A percentile compares a stretch with the other conserved stretches of the same genome.
Evolutionary conservation across 164 flowering plant genomes (phyloP).

Genomic region (Berberis vulgaris): DNA sequence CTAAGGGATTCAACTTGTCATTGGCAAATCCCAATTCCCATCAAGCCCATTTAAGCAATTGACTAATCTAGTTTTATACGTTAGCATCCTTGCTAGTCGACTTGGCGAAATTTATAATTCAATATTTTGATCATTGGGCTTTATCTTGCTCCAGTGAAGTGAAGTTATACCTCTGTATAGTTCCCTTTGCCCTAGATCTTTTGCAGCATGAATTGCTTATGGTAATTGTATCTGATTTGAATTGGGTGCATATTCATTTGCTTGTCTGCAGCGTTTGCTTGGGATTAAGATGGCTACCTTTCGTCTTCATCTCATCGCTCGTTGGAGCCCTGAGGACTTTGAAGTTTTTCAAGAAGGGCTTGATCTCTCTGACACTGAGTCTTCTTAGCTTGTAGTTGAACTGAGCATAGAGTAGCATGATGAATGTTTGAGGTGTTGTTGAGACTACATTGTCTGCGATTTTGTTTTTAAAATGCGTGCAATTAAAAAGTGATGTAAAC

Average conservation of each 20-base stretch:
- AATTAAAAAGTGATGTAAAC: background rate
- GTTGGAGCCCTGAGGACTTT: slow-evolving; percentile 74
- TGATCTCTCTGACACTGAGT: slow-evolving; percentile 60
- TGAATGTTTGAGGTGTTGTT: background rate
- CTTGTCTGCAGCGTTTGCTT: slow-evolving; percentile 57
- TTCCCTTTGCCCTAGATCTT: too few relatives aligned
- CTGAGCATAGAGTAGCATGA: background rate
- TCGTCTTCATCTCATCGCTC: slow-evolving; percentile 56
- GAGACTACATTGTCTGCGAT: too few relatives aligned
- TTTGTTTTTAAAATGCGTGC: background rate
- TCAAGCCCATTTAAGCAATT: too few relatives aligned
- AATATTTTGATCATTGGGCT: too few relatives aligned
- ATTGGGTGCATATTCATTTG: slow-evolving; percentile 32
- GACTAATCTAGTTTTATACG: too few relatives aligned
- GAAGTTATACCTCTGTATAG: too few relatives aligned
- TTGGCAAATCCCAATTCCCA: too few relatives aligned
- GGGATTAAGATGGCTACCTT: slow-evolving; percentile 81
- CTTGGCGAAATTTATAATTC: too few relatives aligned
- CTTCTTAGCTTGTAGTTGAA: slow-evolving; percentile 21
- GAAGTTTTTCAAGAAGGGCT: slow-evolving; percentile 55
- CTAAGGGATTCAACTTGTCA: too few relatives aligned
- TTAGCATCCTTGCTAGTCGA: too few relatives aligned
- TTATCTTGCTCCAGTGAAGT: too few relatives aligned
- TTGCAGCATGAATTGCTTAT: too few relatives aligned
- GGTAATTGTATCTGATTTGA: slow-evolving; percentile 4